phyloP scores from a whole-genome alignment of 2,329 filamentous ascomycete genomes.

The Aureobasidium mangrovei region DNA sequence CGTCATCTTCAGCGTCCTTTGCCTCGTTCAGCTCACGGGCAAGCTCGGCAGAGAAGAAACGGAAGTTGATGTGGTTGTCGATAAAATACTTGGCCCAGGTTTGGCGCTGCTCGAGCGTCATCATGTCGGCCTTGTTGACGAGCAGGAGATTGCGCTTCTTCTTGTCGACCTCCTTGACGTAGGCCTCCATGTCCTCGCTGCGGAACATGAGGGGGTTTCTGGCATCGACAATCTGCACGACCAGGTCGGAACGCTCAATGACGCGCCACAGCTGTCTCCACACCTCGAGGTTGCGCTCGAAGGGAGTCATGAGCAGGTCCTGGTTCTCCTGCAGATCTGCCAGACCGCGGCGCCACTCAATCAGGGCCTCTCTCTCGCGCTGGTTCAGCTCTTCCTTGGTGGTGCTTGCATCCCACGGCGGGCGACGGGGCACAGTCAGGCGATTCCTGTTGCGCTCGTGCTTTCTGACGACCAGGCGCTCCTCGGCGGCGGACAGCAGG shows the following conservation, averaged over 20 bases:
- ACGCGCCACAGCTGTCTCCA: constrained; percentile 98
- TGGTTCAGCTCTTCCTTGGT: constrained; percentile 74
- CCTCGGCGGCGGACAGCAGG: constrained; percentile 74
- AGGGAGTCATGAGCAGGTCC: constrained; percentile 92
- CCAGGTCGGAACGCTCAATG: constrained; percentile 87
- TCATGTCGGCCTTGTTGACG: constrained; percentile 99
- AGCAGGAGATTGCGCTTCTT: constrained; percentile 85
- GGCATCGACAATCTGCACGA: constrained; percentile 97
- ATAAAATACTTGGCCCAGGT: constrained; percentile 84
- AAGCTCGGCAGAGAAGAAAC: constrained; percentile 90
- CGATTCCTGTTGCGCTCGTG: constrained; percentile 70
- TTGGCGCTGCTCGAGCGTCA: constrained; percentile 74
- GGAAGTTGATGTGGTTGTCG: constrained; percentile 72
- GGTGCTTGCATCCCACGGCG: constrained; percentile 78
- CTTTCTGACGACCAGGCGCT: constrained; percentile 67
- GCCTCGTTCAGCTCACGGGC: constrained; percentile 84
- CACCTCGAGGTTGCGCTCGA: constrained; percentile 93
- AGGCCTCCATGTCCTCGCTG: constrained; percentile 84
- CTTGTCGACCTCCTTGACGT: constrained; percentile 85
- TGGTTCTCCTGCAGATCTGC: constrained; percentile 91
- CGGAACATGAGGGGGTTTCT: constrained; percentile 90
- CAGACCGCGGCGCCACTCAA: constrained; percentile 82
- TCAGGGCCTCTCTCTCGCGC: constrained; percentile 67
- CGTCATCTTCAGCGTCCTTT: constrained; percentile 46
- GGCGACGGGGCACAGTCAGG: constrained; percentile 81